These are phyloP conservation scores for Trametes meyenii DNA, from an alignment of 768 basidiomycete genomes.

Conservation along the genomic window DNA sequence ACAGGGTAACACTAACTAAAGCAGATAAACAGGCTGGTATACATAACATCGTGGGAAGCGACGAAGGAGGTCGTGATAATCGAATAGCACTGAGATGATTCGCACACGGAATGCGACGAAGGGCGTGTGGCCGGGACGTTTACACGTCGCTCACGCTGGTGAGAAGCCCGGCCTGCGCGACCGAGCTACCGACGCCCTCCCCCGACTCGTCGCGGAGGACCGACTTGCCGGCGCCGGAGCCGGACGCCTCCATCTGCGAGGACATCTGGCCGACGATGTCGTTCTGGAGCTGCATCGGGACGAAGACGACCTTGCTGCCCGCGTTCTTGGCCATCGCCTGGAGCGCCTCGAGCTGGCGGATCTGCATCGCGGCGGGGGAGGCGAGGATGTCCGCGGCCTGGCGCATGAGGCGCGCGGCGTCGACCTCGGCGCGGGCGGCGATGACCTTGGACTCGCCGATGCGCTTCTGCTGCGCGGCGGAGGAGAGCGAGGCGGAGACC, in stretches of 20 bases:
- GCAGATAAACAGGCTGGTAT: neutral
- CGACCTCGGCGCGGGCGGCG: conserved; percentile 94
- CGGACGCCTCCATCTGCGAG: conserved; percentile 29
- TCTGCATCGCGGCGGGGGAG: conserved; percentile 97
- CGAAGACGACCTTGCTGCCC: conserved; percentile 91
- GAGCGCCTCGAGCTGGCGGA: conserved; percentile 93
- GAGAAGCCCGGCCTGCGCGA: conserved; percentile 55
- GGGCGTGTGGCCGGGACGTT: neutral
- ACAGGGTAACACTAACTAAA: neutral
- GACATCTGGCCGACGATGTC: conserved; percentile 60
- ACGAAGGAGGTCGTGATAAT: too few relatives aligned
- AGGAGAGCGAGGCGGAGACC: conserved; percentile 87
- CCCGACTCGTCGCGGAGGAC: conserved; percentile 35
- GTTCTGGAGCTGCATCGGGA: conserved; percentile 87
- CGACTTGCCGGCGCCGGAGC: conserved; percentile 16
- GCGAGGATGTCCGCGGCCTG: conserved; percentile 96
- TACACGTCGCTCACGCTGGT: conserved; percentile 47
- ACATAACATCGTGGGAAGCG: neutral
- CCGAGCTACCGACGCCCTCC: conserved; percentile 42
- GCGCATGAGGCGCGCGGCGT: conserved; percentile 92
- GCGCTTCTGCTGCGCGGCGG: conserved; percentile 96
- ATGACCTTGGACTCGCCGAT: conserved; percentile 97
- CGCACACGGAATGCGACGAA: neutral
- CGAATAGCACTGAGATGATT: neutral
- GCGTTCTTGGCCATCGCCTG: conserved; percentile 93